Evolutionary conservation across 2,329 filamentous ascomycete genomes (phyloP), one percentile per base, ranked within the genome.

Genomic region (Boeremia lycopersici): DNA sequence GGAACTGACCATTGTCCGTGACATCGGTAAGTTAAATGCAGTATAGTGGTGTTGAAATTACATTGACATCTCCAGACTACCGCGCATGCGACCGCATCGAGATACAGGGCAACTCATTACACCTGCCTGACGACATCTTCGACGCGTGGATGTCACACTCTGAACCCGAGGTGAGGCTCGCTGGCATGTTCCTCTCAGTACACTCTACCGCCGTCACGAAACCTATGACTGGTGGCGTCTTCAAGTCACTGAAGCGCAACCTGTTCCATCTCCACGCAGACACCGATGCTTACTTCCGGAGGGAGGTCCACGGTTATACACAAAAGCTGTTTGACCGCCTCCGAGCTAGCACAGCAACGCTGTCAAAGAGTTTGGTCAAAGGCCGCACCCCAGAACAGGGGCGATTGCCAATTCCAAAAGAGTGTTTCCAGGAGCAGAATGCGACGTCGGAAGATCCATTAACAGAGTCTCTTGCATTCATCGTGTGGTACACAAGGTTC

Each of bases 201-300:
- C 87, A 88, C 9, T 93, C 91, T 0, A 85, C 87, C 9, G 86
- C 89, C 2, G 88, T 88, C 0, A 91, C 89, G 3, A 86, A 85
- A 47, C 89, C 91, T 1, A 87, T 96, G 47, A 87, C 87, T 0
- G 66, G 76, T 0, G 80, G 78, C 9, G 82, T 87, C 0, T 79
- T 97, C 2, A 72, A 76, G 3, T 81, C 89, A 11, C 77, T 98
- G 2, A 81, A 81, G 48, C 79, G 78, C 30, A 86, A 90, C 54
- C 76, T 98, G 3, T 81, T 84, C 1, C 83, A 87, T 13, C 86
- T 93, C 60, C 89, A 96, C 69, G 86, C 91, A 3, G 93, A 97
- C 59, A 86, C 90, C 0, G 92, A 97, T 70, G 87, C 93, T 6
- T 91, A 93, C 65, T 89, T 93, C 61, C 86, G 95, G 52, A 89